Evolutionary conservation across 768 basidiomycete genomes (phyloP), one percentile per base, ranked within the genome.

Genomic region (Omphalotus guepiniiformis): DNA sequence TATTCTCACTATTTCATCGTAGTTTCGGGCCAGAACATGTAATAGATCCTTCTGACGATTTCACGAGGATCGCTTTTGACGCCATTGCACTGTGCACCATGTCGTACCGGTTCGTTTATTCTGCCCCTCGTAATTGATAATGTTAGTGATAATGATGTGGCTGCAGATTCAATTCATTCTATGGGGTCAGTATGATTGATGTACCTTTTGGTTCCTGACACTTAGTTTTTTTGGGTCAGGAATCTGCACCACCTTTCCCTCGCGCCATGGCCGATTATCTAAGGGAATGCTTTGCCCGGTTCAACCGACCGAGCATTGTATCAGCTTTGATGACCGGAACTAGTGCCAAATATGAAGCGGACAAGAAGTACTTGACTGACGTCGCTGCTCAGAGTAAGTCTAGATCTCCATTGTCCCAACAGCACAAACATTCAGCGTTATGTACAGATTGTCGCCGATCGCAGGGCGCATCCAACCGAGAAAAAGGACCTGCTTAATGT

Each of bases 1-100:
- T n/a, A 9, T 39, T 15, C 9, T 7, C 6, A 16, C 39, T 29
- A 35, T 37, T 42, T 13, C 13, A 32, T 18, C 42, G 6, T 4
- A 73, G 73, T 28, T 75, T 75, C 49, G 75, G 74, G 6, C 66
- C 71, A 5, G 59, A 64, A 5, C 56, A 62, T 34, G 49, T 58
- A 23, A 69, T 76, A 44, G 69, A 74, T 32, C 67, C 72, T 4
- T 59, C 69, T 1, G 69, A 71, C 35, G 74, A 76, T 55, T 75
- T 71, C 48, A 76, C 75, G 28, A 65, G 70, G 13, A 61, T 75
- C 21, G 68, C 75, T 1, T 61, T 76, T 29, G 75, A 76, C 49
- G 70, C 74, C 2, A 64, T 76, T 48, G 66, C 71, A 1, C 62
- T 69, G 15, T 74, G 71, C 52, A 62, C 72, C 32, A 72, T 74